Base-by-base conservation (phyloP, 495 filamentous ascomycete genomes). In the Aspergillus homomorphus region DNA sequence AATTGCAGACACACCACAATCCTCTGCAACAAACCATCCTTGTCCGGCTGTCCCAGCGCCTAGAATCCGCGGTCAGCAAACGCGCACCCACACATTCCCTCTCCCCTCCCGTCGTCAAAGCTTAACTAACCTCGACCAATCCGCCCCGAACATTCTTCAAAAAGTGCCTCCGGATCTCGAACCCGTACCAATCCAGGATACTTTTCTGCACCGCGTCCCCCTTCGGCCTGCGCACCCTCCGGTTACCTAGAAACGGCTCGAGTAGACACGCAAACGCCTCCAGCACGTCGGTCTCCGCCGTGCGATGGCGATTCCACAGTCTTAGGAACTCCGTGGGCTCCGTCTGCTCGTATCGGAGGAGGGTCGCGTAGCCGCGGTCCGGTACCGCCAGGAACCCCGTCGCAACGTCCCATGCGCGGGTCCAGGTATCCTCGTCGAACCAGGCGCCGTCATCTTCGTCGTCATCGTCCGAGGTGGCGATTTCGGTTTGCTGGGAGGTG, bases 321-420 rank as follows among this genome's bases (percentile, higher is more conserved):
- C 66, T 64, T 45, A 74, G 26, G 16, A 62, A 60, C n/a, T 72
- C 64, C 33, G 49, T 66, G 23, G 71, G 73, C 44, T 67, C 69
- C 3, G 65, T 57, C 5, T 67, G 58, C 22, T 64, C 53, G 45
- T 57, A 62, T 19, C 61, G 55, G 24, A 62, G 65, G 21, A 73
- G 54, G 6, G 59, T 51, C 16, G 62, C 64, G 9, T 76, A 72
- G 3, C 68, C 70, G 5, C 45, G 54, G 33, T 77, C 69, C 12
- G 86, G 84, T 3, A 91, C 70, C 5, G 76, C 69, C 16, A 92
- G 79, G 48, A 81, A 83, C 41, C 77, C 73, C 12, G 86, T 90
- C 46, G 87, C 87, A 2, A 78, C 70, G 65, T 83, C 82, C 87
- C 89, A 91, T 41, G 88, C 84, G 53, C 82, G 78, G 61, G 89